Evolutionary conservation across 1,139 yeast species (phyloP), one percentile per base, ranked within the genome.

Genomic region (Suhomyces guaymorum): DNA sequence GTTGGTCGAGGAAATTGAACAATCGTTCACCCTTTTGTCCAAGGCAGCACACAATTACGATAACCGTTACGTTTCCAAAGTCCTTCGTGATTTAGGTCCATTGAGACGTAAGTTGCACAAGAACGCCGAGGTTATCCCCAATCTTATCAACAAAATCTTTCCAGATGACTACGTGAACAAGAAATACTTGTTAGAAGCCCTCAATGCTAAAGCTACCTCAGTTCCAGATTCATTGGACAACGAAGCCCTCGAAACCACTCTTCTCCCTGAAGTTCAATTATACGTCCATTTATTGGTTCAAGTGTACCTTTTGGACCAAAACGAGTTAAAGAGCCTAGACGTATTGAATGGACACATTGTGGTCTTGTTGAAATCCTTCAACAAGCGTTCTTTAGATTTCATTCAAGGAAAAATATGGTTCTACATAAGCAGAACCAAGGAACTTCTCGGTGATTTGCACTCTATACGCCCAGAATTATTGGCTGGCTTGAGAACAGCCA

Each of bases 321-420:
- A 73, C 11, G 69, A 78, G 42, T 61, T 77, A 42, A 63, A 64
- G 23, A 66, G 71, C 43, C 64, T 81, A 44, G 73, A 75, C 40
- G 48, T 53, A 6, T 78, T 84, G 54, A 82, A 82, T 52, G 61
- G 59, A 12, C 55, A 63, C 19, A 74, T 84, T 12, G 73, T 92
- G 31, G 61, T 60, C 10, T 68, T 81, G 20, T 63, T 88, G 56
- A 72, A 75, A 39, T 59, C 72, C 14, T 83, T 82, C 63, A 89
- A 89, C 60, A 78, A 87, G 47, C 78, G 97, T 48, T 78, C 95
- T 3, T 67, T 92, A 47, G 98, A 94, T 59, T 80, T 85, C 51
- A 75, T 94, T 43, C 82, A 82, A 45, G 94, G 97, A 10, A 92
- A 90, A 59, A 73, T 86, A 43, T 94, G 98, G 97, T 94, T 90